Conservation (phyloP, 305 asterid species). For the Coffea humblotiana region DNA sequence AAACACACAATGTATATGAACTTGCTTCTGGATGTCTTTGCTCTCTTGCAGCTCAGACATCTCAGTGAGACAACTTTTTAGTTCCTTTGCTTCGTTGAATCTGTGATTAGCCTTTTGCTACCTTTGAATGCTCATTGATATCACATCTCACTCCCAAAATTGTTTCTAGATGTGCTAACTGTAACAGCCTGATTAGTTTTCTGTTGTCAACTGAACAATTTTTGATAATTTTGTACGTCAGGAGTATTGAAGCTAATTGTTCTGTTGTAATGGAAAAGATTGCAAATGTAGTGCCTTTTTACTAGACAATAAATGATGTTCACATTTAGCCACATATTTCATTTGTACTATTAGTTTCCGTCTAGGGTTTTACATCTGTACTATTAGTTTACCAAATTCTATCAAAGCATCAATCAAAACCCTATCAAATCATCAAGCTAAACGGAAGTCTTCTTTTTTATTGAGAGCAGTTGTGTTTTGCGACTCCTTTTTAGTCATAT, state of each 20-base stretch:
- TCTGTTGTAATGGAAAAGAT: neutral
- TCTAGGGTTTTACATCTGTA: neutral
- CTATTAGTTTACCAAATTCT: too few relatives aligned
- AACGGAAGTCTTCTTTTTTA: neutral
- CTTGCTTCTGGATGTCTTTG: neutral
- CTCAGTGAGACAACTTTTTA: too few relatives aligned
- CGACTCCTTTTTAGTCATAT: neutral
- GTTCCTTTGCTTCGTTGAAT: neutral
- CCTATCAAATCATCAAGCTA: neutral
- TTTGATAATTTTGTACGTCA: too few relatives aligned
- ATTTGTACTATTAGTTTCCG: neutral
- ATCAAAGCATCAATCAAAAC: neutral
- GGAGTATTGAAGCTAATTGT: neutral
- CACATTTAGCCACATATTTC: neutral
- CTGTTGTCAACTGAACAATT: too few relatives aligned
- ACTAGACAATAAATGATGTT: neutral
- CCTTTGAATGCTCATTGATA: neutral
- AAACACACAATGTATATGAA: neutral
- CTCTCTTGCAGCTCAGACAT: neutral
- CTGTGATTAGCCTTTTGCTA: neutral
- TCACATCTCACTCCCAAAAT: neutral
- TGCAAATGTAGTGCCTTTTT: neutral
- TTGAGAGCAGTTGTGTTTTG: neutral
- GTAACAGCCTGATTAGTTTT: neutral
- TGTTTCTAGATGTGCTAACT: neutral